phyloP scores from a whole-genome alignment of 1,139 yeast species.

The Yamadazyma spencermartinsiae region DNA sequence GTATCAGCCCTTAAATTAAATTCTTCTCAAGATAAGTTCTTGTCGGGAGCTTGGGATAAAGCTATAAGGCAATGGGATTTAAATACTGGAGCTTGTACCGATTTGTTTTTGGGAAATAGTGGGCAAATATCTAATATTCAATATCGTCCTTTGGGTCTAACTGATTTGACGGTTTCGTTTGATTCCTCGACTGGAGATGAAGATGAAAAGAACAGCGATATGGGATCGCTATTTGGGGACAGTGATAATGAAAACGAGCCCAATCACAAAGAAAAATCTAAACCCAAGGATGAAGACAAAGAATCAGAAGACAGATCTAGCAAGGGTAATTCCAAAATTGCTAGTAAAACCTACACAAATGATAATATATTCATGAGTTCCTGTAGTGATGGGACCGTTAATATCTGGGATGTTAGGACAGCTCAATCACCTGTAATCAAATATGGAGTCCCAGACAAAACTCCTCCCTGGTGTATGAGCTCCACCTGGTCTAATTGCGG shows the following conservation, averaged over 20 bases:
- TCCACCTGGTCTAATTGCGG: slow-evolving; percentile 91
- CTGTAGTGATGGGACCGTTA: slow-evolving; percentile 79
- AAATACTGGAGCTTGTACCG: slow-evolving; percentile 61
- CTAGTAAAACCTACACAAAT: slow-evolving; percentile 37
- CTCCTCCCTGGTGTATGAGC: slow-evolving; percentile 97
- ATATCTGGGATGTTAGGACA: slow-evolving; percentile 78
- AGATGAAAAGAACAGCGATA: slow-evolving; percentile 55
- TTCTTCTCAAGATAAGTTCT: slow-evolving; percentile 55
- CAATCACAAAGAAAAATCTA: slow-evolving; percentile 23
- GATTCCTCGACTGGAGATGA: slow-evolving; percentile 16
- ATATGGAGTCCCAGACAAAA: slow-evolving; percentile 59
- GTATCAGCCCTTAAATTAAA: slow-evolving; percentile 72
- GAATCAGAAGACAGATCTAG: slow-evolving; percentile 22
- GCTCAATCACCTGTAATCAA: slow-evolving; percentile 43
- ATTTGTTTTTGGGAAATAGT: slow-evolving; percentile 52
- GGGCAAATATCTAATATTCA: slow-evolving; percentile 82
- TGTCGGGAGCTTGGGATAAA: slow-evolving; percentile 93
- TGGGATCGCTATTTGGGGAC: slow-evolving; percentile 81
- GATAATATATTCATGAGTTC: slow-evolving; percentile 73
- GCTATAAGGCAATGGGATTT: slow-evolving; percentile 82
- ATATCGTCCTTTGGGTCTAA: slow-evolving; percentile 73
- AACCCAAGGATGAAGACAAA: slow-evolving; percentile 11
- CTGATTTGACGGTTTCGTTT: slow-evolving; percentile 25
- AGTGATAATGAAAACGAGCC: slow-evolving; percentile 55
- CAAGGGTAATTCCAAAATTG: slow-evolving; percentile 13